Evolutionary conservation across 305 asterid genomes (phyloP).

Genomic region (Coffea humblotiana): DNA sequence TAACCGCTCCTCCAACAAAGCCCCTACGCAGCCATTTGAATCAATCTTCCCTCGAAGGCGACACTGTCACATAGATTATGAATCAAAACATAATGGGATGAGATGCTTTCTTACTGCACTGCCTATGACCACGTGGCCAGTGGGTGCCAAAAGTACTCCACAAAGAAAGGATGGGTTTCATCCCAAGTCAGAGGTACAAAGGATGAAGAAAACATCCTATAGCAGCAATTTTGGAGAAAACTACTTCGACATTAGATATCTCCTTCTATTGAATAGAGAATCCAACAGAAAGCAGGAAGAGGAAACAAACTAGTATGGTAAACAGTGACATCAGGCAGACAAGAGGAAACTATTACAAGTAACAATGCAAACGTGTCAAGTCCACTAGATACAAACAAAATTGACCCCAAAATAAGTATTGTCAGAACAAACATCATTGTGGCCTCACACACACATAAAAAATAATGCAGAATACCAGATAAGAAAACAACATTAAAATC

Average conservation of each 20-base stretch:
- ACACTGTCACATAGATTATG: constrained; percentile 47
- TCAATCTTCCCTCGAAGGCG: constrained; percentile 95
- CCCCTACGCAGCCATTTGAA: constrained; percentile 79
- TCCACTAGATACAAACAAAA: not conserved
- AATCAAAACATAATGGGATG: not conserved
- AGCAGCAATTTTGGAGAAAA: not conserved
- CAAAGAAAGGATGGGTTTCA: not conserved
- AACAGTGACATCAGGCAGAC: not conserved
- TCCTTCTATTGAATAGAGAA: not conserved
- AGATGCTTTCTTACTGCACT: not conserved
- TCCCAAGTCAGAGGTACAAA: not conserved
- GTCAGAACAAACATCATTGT: not conserved
- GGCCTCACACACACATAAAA: not conserved
- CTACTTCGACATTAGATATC: not conserved
- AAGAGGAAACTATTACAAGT: not conserved
- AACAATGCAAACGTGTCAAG: not conserved
- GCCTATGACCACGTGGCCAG: not conserved
- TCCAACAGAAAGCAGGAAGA: not conserved
- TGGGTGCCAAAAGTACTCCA: not conserved
- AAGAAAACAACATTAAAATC: not conserved
- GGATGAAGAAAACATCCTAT: not conserved
- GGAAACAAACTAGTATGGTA: not conserved
- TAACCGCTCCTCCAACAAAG: constrained; percentile 80
- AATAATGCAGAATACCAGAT: not conserved
- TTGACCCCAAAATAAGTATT: not conserved